A percentile compares a stretch with the other conserved stretches of the same genome.
These are phyloP conservation scores for Colletotrichum lindemuthianum DNA, from an alignment of 2,329 filamentous ascomycete genomes.

Conservation along the genomic window DNA sequence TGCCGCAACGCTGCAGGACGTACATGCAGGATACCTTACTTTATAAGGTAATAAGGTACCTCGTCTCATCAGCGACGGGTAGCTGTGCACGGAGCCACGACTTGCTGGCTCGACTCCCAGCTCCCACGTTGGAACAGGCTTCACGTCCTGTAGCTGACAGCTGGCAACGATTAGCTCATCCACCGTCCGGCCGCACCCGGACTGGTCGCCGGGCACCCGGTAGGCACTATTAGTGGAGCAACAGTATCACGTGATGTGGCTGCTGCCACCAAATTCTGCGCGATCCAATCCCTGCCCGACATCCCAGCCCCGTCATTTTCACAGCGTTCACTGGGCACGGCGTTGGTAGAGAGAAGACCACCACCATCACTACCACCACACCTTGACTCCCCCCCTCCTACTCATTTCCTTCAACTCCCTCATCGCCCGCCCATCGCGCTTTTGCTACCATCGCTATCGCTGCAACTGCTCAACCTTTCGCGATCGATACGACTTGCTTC, in stretches of 20 bases:
- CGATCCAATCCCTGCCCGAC: conserved; percentile 31
- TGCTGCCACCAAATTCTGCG: conserved; percentile 31
- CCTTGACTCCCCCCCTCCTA: conserved; percentile 35
- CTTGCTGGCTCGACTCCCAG: background rate
- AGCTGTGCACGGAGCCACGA: conserved; percentile 6
- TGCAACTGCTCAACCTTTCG: conserved; percentile 22
- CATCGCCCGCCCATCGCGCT: conserved; percentile 35
- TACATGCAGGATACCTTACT: background rate
- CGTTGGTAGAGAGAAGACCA: conserved; percentile 30
- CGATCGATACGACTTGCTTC: conserved; percentile 32
- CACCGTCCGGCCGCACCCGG: conserved; percentile 22
- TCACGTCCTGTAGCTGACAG: too few species aligned
- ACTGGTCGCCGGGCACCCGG: conserved; percentile 32
- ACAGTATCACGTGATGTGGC: conserved; percentile 34
- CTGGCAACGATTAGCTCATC: background rate
- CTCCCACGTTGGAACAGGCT: too few species aligned
- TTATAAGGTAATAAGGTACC: background rate
- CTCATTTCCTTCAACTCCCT: conserved; percentile 35
- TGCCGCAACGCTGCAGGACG: too few species aligned
- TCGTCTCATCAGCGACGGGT: too few species aligned
- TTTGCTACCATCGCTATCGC: conserved; percentile 33
- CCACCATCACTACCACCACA: conserved; percentile 14
- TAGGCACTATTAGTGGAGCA: conserved; percentile 20
- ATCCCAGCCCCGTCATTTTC: conserved; percentile 38
- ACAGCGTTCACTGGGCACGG: conserved; percentile 27